These are phyloP conservation scores for Calonectria pteridis DNA, from an alignment of 2,329 filamentous ascomycete species.

Conservation along the genomic window DNA sequence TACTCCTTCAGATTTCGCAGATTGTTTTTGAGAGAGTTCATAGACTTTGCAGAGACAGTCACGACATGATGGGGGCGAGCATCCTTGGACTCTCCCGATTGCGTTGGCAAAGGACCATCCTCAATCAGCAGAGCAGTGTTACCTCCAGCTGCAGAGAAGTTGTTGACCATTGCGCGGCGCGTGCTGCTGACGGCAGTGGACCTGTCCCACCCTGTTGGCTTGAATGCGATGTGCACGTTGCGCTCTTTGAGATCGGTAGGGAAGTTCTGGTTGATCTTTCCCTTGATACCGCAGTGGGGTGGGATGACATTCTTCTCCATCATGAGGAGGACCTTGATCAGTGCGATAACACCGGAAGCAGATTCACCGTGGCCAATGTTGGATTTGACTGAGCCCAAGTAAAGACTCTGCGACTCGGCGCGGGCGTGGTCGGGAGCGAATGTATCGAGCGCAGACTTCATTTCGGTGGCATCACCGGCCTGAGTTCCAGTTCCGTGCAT, in stretches of 20 bases:
- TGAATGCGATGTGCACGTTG: slow-evolving; percentile 62
- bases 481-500: slow-evolving; percentile 94
- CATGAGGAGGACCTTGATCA: slow-evolving; percentile 69
- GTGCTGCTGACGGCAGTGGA: slow-evolving; percentile 42
- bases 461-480: slow-evolving; percentile 85
- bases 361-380: slow-evolving; percentile 75
- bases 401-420: slow-evolving; percentile 49
- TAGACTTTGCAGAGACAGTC: slow-evolving; percentile 16
- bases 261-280: slow-evolving; percentile 56
- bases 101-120: slow-evolving; percentile 54
- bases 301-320: slow-evolving; percentile 60
- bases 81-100: slow-evolving; percentile 34
- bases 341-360: slow-evolving; percentile 63
- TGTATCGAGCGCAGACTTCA: slow-evolving; percentile 79
- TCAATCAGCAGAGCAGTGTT: slow-evolving; percentile 77
- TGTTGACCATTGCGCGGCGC: slow-evolving; percentile 70
- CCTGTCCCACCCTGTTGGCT: slow-evolving; percentile 59
- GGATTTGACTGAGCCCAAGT: slow-evolving; percentile 73
- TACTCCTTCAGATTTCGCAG: slow-evolving; percentile 5
- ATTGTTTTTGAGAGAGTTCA: slow-evolving; percentile 17
- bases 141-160: slow-evolving; percentile 78
- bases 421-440: slow-evolving; percentile 56
- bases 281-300: slow-evolving; percentile 65
- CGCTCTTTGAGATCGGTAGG: slow-evolving; percentile 51
- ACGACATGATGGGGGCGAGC: slow-evolving; percentile 55